A percentile compares a stretch with the other conserved stretches of the same genome.
phyloP scores from a whole-genome alignment of 257 asterid genomes.

The Nicotiana tabacum region DNA sequence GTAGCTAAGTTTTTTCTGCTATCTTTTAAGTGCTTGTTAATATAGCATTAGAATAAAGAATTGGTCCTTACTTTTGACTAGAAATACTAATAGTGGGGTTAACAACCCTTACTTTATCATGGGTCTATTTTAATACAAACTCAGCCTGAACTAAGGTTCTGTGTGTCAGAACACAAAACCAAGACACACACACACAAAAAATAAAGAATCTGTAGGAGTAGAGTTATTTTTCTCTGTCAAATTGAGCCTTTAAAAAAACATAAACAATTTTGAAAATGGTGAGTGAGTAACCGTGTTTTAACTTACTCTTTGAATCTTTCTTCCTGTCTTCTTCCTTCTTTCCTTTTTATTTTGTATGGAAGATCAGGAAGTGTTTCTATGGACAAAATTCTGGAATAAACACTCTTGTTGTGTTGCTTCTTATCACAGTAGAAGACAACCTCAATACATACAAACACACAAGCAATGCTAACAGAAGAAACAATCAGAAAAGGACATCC shows the following conservation, averaged over 20 bases:
- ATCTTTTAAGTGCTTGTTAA: neutral
- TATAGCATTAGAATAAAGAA: neutral
- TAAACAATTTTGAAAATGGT: slow-evolving; percentile 29
- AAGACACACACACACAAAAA: slow-evolving; percentile 39
- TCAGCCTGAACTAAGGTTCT: slow-evolving; percentile 33
- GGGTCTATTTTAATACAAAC: slow-evolving; percentile 36
- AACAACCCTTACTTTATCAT: neutral
- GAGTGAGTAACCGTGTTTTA: slow-evolving; percentile 30
- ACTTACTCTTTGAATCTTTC: slow-evolving; percentile 38
- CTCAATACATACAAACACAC: slow-evolving; percentile 51
- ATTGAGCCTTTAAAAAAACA: neutral
- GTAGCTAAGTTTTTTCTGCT: too few species aligned
- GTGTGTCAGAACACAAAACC: slow-evolving; percentile 41
- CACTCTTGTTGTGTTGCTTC: slow-evolving; percentile 18
- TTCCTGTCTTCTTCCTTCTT: slow-evolving; percentile 8
- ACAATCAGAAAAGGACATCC: slow-evolving; percentile 27
- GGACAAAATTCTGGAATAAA: slow-evolving; percentile 60
- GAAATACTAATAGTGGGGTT: neutral
- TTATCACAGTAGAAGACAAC: slow-evolving; percentile 44
- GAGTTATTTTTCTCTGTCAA: slow-evolving; percentile 6
- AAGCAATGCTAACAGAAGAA: slow-evolving; percentile 32
- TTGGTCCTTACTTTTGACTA: neutral
- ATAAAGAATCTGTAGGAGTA: neutral
- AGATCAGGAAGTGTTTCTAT: slow-evolving; percentile 26
- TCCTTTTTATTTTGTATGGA: slow-evolving; percentile 18